These are phyloP conservation scores for Tuber umbilicatum DNA, from an alignment of 495 filamentous ascomycete species.

Conservation along the genomic window DNA sequence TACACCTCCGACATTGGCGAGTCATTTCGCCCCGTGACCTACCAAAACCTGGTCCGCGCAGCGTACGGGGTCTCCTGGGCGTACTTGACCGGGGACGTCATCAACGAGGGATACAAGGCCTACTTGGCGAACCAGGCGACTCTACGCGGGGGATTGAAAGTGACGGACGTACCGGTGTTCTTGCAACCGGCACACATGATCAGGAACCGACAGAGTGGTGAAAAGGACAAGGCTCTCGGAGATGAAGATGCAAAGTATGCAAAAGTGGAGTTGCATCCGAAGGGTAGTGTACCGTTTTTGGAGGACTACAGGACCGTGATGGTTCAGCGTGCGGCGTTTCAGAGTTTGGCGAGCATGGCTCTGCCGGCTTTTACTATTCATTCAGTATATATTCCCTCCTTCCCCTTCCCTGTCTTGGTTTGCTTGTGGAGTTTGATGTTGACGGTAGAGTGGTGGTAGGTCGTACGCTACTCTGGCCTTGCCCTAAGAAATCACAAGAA, in stretches of 20 bases:
- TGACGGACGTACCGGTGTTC: conserved; percentile 19
- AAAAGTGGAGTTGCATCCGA: conserved; percentile 25
- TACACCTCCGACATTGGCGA: conserved; percentile 97
- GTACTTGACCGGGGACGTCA: conserved; percentile 84
- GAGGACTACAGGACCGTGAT: conserved; percentile 90
- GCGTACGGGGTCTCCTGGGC: conserved; percentile 91
- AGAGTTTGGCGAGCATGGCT: conserved; percentile 85
- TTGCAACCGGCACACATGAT: conserved; percentile 8
- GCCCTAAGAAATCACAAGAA: conserved; percentile 77
- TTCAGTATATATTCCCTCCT: conserved; percentile 44
- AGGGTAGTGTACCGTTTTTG: conserved; percentile 60
- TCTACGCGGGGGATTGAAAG: conserved; percentile 16
- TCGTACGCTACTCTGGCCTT: conserved; percentile 77
- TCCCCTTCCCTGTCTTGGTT: background rate
- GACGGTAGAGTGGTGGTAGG: conserved; percentile 20
- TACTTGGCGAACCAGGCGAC: conserved; percentile 52
- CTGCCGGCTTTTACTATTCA: conserved; percentile 94
- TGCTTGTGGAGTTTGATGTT: background rate
- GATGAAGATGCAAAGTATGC: conserved; percentile 5
- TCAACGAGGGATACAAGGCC: conserved; percentile 91
- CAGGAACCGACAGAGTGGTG: conserved; percentile 22
- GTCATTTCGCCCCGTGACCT: conserved; percentile 87
- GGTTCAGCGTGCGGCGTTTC: conserved; percentile 83
- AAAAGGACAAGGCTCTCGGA: background rate
- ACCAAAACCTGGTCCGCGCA: conserved; percentile 68